phyloP scores from a whole-genome alignment of 2,329 filamentous ascomycete genomes.

The Paecilomyces fulvus region DNA sequence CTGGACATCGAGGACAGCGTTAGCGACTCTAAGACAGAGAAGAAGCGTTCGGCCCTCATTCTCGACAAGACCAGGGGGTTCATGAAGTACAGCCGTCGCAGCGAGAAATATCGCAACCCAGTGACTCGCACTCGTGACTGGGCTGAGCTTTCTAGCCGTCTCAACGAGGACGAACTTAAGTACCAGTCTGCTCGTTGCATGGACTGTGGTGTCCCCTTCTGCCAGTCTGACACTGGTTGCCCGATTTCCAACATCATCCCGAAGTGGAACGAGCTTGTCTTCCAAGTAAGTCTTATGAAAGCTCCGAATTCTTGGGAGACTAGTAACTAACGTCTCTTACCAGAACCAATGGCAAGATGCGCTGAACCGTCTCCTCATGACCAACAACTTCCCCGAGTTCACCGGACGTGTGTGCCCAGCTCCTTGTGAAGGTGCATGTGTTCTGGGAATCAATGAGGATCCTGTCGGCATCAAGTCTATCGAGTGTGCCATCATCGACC shows the following conservation, averaged over 20 bases:
- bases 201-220: constrained; percentile 98
- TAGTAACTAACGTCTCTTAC: too few species aligned
- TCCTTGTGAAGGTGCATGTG: constrained; percentile 92
- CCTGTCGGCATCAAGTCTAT: constrained; percentile 98
- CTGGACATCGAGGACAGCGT: constrained; percentile 90
- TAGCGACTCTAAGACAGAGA: constrained; percentile 73
- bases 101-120: constrained; percentile 83
- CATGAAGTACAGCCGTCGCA: constrained; percentile 90
- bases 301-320: too few species aligned
- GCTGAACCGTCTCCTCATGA: constrained; percentile 84
- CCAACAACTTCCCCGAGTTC: constrained; percentile 98
- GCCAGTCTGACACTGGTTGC: constrained; percentile 90
- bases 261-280: constrained; percentile 85
- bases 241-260: constrained; percentile 97
- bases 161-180: constrained; percentile 91
- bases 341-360: constrained; percentile 82
- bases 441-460: constrained; percentile 92
- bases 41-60: constrained; percentile 80
- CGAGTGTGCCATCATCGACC: constrained; percentile 95
- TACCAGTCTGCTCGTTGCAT: constrained; percentile 96
- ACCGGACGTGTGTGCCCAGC: constrained; percentile 95
- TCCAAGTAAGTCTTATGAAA: too few species aligned
- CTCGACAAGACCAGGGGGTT: constrained; percentile 97
- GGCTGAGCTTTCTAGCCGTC: constrained; percentile 78
- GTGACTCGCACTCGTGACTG: constrained; percentile 85